These are phyloP conservation scores for Penicillium hordei DNA, from an alignment of 2,329 filamentous ascomycete genomes.

Conservation along the genomic window DNA sequence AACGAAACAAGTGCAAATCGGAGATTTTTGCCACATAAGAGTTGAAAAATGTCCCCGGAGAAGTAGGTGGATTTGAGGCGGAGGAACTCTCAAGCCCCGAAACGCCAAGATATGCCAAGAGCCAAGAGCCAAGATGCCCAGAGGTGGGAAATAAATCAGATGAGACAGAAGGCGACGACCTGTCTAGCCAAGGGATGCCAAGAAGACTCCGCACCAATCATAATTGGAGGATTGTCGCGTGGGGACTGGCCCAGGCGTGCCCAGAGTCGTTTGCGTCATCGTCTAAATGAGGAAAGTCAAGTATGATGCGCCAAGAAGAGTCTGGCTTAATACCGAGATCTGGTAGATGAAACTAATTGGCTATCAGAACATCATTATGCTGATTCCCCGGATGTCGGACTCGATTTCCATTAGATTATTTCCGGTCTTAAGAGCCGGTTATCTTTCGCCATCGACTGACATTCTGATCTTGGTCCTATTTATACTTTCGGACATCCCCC, in stretches of 20 bases:
- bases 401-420: constrained; percentile 1
- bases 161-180: neutral
- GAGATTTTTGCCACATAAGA: neutral
- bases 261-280: constrained; percentile 28
- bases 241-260: constrained; percentile 15
- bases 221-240: constrained; percentile 5
- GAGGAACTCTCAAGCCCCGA: constrained; percentile 17
- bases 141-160: neutral
- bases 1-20: neutral
- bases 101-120: constrained; percentile 21
- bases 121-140: constrained; percentile 21
- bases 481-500: constrained; percentile 16
- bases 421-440: constrained; percentile 3
- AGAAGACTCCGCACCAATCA: constrained; percentile 14
- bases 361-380: neutral
- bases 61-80: constrained; percentile 21
- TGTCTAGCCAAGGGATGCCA: neutral
- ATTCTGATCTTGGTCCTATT: constrained; percentile 9
- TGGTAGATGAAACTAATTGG: constrained; percentile 17
- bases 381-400: constrained; percentile 17
- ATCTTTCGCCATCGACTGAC: constrained; percentile 17
- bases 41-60: constrained; percentile 8
- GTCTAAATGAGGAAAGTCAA: neutral
- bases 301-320: constrained; percentile 16
- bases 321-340: constrained; percentile 12